Evolutionary conservation across 2,329 filamentous ascomycete genomes (phyloP), one percentile per base, ranked within the genome.

Genomic region (Penicillium paneum): DNA sequence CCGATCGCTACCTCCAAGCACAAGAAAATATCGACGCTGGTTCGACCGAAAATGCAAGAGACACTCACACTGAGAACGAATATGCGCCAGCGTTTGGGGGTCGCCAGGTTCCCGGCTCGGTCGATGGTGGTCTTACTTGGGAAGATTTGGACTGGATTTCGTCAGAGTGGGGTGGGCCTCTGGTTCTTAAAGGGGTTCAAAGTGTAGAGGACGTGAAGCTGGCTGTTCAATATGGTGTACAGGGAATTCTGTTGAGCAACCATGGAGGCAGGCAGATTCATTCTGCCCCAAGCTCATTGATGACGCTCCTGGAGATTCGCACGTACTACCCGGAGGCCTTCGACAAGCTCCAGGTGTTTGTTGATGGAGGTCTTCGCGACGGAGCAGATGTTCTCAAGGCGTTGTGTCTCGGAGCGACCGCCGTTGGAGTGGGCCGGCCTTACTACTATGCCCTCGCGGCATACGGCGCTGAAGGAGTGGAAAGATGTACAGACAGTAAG

Each of bases 191-290:
- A 42, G 61, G 61, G 1, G 52, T 63, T 3, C 55, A 58, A 26
- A 45, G 45, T 5, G 61, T 62, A 8, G 57, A 63, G 24, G 61
- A 63, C 34, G 59, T 58, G 26, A 56, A 55, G 17, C 24, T 59
- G 0, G 61, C 61, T 11, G 35, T 57, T 2, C 32, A 71, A 46
- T 41, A 59, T 31, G 35, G 43, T 1, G 59, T 53, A 0, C 57
- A 80, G 43, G 81, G 80, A 6, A 77, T 83, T 28, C 67, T 81
- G 52, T 58, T 83, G 26, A 79, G 75, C 49, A 84, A 83, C 59
- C 81, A 83, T 52, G 81, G 81, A 26, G 81, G 81, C 3, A 70
- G 81, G 28, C 76, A 77, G 0, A 70, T 81, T 3, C 81, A 83
- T 49, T 77, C 76, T 10, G 70, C 67, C 31, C 78, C 62, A 17